A percentile compares a stretch with the other conserved stretches of the same genome.
Evolutionary conservation across 495 filamentous ascomycete species (phyloP).

Genomic region (Lasiosphaeriaceae sp.): DNA sequence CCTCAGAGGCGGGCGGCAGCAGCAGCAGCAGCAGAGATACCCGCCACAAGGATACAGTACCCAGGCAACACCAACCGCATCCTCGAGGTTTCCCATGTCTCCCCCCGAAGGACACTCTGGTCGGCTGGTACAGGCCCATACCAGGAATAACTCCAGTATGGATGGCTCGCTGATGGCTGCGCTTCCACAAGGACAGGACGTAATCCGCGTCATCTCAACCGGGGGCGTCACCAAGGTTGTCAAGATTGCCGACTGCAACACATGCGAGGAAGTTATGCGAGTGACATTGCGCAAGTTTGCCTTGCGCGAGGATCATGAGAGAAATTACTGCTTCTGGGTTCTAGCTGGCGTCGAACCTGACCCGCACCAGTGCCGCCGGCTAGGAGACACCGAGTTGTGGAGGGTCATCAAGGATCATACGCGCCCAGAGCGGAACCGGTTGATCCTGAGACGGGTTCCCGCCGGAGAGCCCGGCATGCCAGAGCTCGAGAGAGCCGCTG

Average conservation of each 20-base stretch:
- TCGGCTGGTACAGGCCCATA: slow-evolving; percentile 47
- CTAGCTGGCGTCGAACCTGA: slow-evolving; percentile 80
- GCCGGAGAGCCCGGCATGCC: slow-evolving; percentile 77
- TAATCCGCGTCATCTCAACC: slow-evolving; percentile 88
- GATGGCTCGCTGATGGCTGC: slow-evolving; percentile 78
- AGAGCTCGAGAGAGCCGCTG: slow-evolving; percentile 76
- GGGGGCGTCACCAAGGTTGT: slow-evolving; percentile 88
- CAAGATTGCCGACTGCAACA: slow-evolving; percentile 83
- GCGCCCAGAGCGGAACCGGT: slow-evolving; percentile 76
- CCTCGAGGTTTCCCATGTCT: slow-evolving; percentile 35
- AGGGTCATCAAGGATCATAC: slow-evolving; percentile 72
- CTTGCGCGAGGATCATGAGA: slow-evolving; percentile 68
- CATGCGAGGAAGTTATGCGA: slow-evolving; percentile 83
- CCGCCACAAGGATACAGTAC: slow-evolving; percentile 37
- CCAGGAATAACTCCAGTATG: slow-evolving; percentile 65
- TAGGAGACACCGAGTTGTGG: slow-evolving; percentile 82
- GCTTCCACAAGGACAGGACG: slow-evolving; percentile 71
- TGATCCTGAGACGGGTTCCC: slow-evolving; percentile 87
- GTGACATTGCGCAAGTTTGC: slow-evolving; percentile 79
- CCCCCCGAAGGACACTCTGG: slow-evolving; percentile 36
- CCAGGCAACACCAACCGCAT: slow-evolving; percentile 28
- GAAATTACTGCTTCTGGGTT: slow-evolving; percentile 80
- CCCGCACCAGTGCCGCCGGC: slow-evolving; percentile 67
- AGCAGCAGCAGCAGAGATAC: slow-evolving; percentile 29
- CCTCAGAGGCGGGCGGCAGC: slow-evolving; percentile 27